Base-by-base conservation (phyloP, 169 alveolate genomes). In the Cryptosporidium viatorum region DNA sequence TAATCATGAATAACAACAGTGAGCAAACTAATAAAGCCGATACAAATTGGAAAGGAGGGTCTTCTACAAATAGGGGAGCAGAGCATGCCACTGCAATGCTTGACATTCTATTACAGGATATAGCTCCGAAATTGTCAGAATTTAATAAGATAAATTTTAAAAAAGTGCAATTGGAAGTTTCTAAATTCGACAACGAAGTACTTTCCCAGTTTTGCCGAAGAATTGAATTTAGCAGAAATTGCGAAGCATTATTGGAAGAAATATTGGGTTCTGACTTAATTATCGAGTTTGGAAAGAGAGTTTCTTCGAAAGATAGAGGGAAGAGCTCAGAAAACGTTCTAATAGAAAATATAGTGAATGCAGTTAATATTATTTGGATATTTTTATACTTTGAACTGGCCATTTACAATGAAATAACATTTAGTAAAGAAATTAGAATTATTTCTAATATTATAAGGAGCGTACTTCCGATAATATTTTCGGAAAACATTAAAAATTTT, bases 391-490 rank as follows among this genome's bases (percentile, higher is more conserved):
- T 62, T 60, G 65, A 80, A 60, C 6, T 14, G n/a, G 26, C 39
- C 14, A n/a, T 41, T 60, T 48, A 45, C 23, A 59, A 80, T 62
- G 89, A 80, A 31, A 23, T 29, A 9, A 62, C 23, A 18, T 62
- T 80, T 41, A 70, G 52, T 10, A 80, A 67, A 29, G 75, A 62
- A 65, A 16, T 62, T 23, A 80, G 89, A 67, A 39, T 67, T 58
- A 18, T 80, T 23, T 31, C 60, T n/a, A 80, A 31, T 29, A 37
- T 43, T 23, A 45, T 35, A 80, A 80, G 89, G 26, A 62, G 29
- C 33, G n/a, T 80, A 37, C 39, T 80, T 0, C 89, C 89, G 16
- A 26, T n/a, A 18, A 23, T 80, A 16, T 41, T 26, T 43, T 55
- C 62, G 12, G 89, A 80, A 14, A 80, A 39, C 55, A 14, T 41